Percentiles rank a stretch among this genome's conserved stretches.
Conservation (phyloP, 2,329 filamentous ascomycete species). For the Chalaropsis ovoidea region DNA sequence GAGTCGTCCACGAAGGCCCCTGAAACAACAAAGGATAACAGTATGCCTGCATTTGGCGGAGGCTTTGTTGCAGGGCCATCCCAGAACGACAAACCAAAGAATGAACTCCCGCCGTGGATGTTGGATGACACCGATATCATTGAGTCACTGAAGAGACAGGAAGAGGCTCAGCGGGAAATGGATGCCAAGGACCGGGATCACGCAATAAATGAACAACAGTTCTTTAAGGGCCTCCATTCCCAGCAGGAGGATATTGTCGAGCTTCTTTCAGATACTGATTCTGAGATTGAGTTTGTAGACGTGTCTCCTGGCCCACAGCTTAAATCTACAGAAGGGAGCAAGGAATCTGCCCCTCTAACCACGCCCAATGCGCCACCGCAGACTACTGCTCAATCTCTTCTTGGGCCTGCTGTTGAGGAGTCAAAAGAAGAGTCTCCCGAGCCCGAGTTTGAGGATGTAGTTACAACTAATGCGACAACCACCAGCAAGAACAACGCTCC, state of each 20-base stretch:
- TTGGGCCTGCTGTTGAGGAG: background rate
- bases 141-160: constrained; percentile 50
- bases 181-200: constrained; percentile 53
- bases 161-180: constrained; percentile 46
- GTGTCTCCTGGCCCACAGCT: background rate
- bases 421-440: constrained; percentile 17
- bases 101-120: constrained; percentile 67
- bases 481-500: background rate
- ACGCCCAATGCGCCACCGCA: background rate
- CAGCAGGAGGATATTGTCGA: constrained; percentile 46
- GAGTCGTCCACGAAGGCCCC: background rate
- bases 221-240: constrained; percentile 28
- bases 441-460: constrained; percentile 20
- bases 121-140: constrained; percentile 55
- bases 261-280: constrained; percentile 48
- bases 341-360: background rate
- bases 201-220: constrained; percentile 44
- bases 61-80: constrained; percentile 14
- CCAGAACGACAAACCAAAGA: constrained; percentile 37
- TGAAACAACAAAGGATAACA: background rate
- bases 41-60: constrained; percentile 8
- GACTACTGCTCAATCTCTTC: background rate
- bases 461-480: background rate
- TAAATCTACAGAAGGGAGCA: background rate
- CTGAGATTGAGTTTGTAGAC: constrained; percentile 50